Evolutionary conservation across 441 rosid species (phyloP), one percentile per base, ranked within the genome.

Genomic region (Aquilaria agallochum): DNA sequence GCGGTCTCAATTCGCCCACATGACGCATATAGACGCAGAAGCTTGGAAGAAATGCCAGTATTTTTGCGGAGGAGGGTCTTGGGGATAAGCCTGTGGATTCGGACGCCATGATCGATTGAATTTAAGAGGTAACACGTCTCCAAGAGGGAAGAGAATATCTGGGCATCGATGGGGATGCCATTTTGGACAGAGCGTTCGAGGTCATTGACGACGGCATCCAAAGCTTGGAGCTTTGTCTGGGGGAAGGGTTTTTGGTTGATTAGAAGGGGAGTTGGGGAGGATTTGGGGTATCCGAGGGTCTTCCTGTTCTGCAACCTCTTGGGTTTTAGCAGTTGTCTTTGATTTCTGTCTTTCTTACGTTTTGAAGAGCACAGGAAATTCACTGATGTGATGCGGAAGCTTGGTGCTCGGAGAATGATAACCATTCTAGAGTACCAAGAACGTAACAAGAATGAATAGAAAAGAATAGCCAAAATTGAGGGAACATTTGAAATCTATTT

Each of bases 81-180:
- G 65, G 97, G 98, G 63, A 85, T 76, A 32, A 88, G 71, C 31
- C 76, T 73, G 66, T 80, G 97, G 55, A 90, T 71, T 69, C 83
- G 79, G 50, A 76, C 66, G 5, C 91, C 92, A 27, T 75, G 90
- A 40, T 80, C 66, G 57, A 90, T 64, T 31, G 95, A 76, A 63
- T 75, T 65, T 31, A 93, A 70, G 47, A 13, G 75, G 83, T 77
- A 88, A 60, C 98, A 92, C 1, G 85, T 81, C 68, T 88, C 96
- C 13, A 93, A 72, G 6, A 93, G 89, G 11, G 98, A 86, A 33
- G 94, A 76, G 63, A 83, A 83, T 40, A 79, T 84, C 44, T 79
- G 82, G 45, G 81, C 53, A 48, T 87, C 89, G 49, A 88, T 50
- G 15, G 50, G 34, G n/a, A 88, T 73, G 60, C 94, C 87, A 31